Percentiles rank a stretch among this genome's conserved stretches.
Conservation (phyloP, 129 eudicot genomes). For the Smallanthus sonchifolius region DNA sequence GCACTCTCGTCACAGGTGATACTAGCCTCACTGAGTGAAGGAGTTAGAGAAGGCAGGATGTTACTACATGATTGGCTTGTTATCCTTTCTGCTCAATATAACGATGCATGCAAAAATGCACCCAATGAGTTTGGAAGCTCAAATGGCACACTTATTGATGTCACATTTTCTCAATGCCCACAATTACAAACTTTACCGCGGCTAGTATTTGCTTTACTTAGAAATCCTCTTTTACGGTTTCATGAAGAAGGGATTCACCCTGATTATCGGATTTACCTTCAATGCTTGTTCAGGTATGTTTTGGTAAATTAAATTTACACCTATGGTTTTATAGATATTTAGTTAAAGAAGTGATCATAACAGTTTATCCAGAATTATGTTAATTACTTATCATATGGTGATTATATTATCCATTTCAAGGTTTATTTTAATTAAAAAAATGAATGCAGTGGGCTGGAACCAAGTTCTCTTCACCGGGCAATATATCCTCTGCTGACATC, state of each 20-base stretch:
- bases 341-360: neutral
- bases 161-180: constrained; percentile 84
- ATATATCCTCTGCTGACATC: constrained; percentile 81
- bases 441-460: constrained; percentile 89
- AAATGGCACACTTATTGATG: constrained; percentile 53
- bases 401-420: neutral
- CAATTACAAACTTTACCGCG: constrained; percentile 87
- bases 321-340: neutral
- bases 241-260: constrained; percentile 99
- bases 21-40: constrained; percentile 75
- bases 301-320: neutral
- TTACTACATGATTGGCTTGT: constrained; percentile 98
- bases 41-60: constrained; percentile 89
- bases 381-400: neutral
- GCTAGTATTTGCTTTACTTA: constrained; percentile 77
- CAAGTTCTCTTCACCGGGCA: constrained; percentile 87
- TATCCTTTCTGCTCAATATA: constrained; percentile 85
- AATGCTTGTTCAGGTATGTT: constrained; percentile 85
- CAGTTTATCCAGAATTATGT: neutral
- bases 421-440: neutral
- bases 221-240: constrained; percentile 84
- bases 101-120: constrained; percentile 64
- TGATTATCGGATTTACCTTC: constrained; percentile 90
- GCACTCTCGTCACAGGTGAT: constrained; percentile 59
- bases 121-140: constrained; percentile 51